Conservation (phyloP, 257 asterid species). For the Solanum boliviense region DNA sequence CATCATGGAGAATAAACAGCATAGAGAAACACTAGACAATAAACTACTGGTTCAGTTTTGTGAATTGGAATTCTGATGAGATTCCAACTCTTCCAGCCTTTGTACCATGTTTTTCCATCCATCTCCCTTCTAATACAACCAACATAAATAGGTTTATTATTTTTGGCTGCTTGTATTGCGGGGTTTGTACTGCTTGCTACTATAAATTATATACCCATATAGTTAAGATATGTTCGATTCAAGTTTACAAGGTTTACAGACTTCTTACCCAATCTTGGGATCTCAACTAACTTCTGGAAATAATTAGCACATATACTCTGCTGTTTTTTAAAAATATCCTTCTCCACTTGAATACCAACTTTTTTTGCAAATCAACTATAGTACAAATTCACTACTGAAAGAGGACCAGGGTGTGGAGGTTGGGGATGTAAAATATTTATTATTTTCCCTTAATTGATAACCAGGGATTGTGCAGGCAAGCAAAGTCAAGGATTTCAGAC, state of each 20-base stretch:
- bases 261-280: not conserved
- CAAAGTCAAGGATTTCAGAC: not conserved
- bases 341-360: not conserved
- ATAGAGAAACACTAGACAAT: not conserved
- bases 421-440: not conserved
- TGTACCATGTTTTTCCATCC: not conserved
- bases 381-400: not conserved
- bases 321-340: not conserved
- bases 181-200: not conserved
- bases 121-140: not conserved
- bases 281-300: not conserved
- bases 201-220: not conserved
- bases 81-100: not conserved
- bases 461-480: not conserved
- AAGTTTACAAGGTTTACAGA: not conserved
- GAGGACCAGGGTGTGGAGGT: not conserved
- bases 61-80: constrained; percentile 5
- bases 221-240: not conserved
- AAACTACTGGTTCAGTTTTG: not conserved
- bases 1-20: constrained; percentile 2
- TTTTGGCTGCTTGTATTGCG: not conserved
- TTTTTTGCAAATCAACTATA: not conserved
- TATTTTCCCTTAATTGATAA: not conserved
- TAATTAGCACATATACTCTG: not conserved
- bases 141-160: not conserved